Base-by-base conservation (phyloP, 805 yeast genomes). In the Wickerhamomyces silvicola region DNA sequence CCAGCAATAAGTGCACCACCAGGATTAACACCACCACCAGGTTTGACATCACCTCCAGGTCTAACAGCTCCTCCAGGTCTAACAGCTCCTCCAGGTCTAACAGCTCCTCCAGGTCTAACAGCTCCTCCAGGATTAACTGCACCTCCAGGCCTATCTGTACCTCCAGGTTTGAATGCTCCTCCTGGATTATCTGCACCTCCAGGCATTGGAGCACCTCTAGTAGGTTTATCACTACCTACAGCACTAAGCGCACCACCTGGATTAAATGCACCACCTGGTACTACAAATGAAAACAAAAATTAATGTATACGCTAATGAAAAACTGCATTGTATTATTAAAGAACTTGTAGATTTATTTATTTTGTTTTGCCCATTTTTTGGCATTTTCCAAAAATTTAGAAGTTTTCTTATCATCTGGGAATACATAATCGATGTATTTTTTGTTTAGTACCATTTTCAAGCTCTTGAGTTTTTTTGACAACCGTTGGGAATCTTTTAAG, bases 401-500 rank as follows among this genome's bases (percentile, higher is more conserved):
- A 38, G 54, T 42, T 20, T 41, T 41, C 28, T 60, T 66, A 42
- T 78, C 83, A 27, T 79, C 83, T 1, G 88, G 84, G 45, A 81
- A 85, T 5, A 70, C 57, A 52, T 76, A 81, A 35, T 76, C 87
- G 31, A 64, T 47, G 41, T 64, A 65, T 44, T 78, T n/a, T 85
- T 37, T 70, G 68, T 35, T 70, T 70, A 2, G 64, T 48, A 3
- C 73, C 78, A 28, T 65, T 70, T 4, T 51, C 59, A 18, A 54
- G 37, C 4, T 50, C 54, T 29, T 64, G 59, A 16, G 68, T 56
- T 43, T 68, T 64, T 41, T 65, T 72, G 13, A 70, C 69, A 9
- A 69, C 46, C 7, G 62, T 57, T 1, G 95, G 95, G 28, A 74
- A 50, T 41, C 78, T 69, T 18, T 54, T 53, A n/a, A n/a, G n/a